phyloP scores from a whole-genome alignment of 176 grass and related monocot species.

The Rhynchospora pubera region DNA sequence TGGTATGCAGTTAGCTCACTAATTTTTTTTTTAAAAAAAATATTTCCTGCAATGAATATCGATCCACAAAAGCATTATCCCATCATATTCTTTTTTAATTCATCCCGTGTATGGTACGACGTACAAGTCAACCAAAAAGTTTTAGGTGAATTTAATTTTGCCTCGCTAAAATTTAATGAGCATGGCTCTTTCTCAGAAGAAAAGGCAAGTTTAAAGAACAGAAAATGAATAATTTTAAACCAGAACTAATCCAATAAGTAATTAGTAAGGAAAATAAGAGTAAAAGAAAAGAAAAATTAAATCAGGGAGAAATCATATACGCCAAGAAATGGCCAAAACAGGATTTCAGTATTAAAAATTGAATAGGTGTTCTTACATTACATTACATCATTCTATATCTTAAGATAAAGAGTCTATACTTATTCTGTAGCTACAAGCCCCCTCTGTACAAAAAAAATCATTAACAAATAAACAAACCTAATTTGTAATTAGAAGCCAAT shows the following conservation, averaged over 20 bases:
- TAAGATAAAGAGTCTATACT: not conserved
- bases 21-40: too few species aligned
- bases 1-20: too few species aligned
- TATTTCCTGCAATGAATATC: not conserved
- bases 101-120: not conserved
- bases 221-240: not conserved
- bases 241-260: not conserved
- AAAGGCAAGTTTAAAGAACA: not conserved
- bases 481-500: not conserved
- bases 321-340: not conserved
- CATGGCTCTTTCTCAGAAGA: not conserved
- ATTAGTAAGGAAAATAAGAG: not conserved
- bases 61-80: not conserved
- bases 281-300: not conserved
- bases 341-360: not conserved
- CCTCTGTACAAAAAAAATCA: not conserved
- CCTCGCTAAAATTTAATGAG: conserved; percentile 3
- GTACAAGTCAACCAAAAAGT: not conserved
- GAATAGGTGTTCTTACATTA: not conserved
- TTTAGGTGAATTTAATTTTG: not conserved
- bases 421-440: not conserved
- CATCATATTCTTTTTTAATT: not conserved
- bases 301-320: not conserved
- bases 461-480: not conserved
- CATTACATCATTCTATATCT: not conserved